Evolutionary conservation across 805 yeast genomes (phyloP).

Genomic region (Saccharomycopsis selenospora): DNA sequence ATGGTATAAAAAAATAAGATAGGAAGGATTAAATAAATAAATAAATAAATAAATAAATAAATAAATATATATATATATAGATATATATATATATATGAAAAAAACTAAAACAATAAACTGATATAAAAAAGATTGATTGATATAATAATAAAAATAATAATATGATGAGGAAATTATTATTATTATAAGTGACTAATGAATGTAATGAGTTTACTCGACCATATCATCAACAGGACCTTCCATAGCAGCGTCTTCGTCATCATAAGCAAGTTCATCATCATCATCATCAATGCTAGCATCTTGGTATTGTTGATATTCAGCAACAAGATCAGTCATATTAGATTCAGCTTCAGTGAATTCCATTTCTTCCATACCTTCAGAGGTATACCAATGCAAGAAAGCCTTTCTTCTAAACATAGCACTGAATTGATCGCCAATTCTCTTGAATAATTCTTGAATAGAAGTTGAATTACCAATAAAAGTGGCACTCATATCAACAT

Average conservation of each 20-base stretch:
- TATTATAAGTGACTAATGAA: neutral
- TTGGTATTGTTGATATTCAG: constrained; percentile 90
- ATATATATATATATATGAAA: no score
- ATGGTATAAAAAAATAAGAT: neutral
- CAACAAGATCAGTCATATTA: constrained; percentile 80
- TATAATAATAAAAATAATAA: no score
- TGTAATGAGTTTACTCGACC: neutral
- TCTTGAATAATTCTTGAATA: constrained; percentile 81
- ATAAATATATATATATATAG: neutral
- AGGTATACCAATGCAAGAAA: constrained; percentile 92
- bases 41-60: neutral
- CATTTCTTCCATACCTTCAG: constrained; percentile 94
- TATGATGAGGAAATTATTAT: no score
- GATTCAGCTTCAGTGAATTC: constrained; percentile 93
- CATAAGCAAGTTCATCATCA: constrained; percentile 58
- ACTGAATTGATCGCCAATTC: constrained; percentile 83
- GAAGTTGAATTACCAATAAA: constrained; percentile 91
- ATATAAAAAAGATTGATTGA: no score
- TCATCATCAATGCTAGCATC: constrained; percentile 73
- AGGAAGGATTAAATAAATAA: neutral
- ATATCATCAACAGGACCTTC: constrained; percentile 37
- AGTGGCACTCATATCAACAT: constrained; percentile 82
- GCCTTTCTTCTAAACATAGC: constrained; percentile 93
- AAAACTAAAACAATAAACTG: no score
- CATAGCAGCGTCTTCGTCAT: constrained; percentile 50